Conservation (phyloP, 768 basidiomycete genomes). For the Kwoniella bestiolae region DNA sequence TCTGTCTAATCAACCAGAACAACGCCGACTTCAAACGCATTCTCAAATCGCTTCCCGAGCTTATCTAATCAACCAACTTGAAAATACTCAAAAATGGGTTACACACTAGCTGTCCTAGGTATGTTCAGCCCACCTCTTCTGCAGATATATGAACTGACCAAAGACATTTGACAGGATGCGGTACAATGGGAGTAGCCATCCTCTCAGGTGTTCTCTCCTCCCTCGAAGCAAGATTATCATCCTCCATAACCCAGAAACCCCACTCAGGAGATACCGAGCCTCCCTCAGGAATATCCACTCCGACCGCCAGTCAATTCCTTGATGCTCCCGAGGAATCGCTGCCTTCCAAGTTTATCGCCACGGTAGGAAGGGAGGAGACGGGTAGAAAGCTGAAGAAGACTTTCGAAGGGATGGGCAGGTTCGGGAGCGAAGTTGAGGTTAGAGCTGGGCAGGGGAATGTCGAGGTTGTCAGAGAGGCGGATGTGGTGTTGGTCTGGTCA, state of each 20-base stretch:
- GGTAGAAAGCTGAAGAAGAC: constrained; percentile 68
- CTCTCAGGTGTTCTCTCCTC: constrained; percentile 88
- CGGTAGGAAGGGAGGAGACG: constrained; percentile 78
- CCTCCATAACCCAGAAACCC: constrained; percentile 60
- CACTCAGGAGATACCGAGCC: constrained; percentile 30
- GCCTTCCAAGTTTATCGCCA: constrained; percentile 81
- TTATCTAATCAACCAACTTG: background rate
- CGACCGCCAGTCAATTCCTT: constrained; percentile 58
- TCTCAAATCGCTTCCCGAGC: no score
- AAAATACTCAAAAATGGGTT: constrained; percentile 68
- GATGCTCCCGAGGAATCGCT: constrained; percentile 66
- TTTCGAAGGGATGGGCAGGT: constrained; percentile 66
- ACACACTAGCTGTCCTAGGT: constrained; percentile 89
- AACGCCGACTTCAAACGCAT: no score
- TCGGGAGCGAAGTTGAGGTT: constrained; percentile 74
- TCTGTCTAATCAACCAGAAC: no score
- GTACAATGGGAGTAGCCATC: constrained; percentile 97
- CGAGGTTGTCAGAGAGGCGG: constrained; percentile 69
- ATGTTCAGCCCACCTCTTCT: constrained; percentile 18
- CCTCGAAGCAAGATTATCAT: constrained; percentile 63
- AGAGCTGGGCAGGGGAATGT: constrained; percentile 68
- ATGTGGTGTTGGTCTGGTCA: constrained; percentile 88
- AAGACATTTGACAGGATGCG: constrained; percentile 69
- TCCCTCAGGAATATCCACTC: constrained; percentile 70
- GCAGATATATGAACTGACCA: background rate